Base-by-base conservation (phyloP, 768 basidiomycete species). In the Exidia glandulosa region DNA sequence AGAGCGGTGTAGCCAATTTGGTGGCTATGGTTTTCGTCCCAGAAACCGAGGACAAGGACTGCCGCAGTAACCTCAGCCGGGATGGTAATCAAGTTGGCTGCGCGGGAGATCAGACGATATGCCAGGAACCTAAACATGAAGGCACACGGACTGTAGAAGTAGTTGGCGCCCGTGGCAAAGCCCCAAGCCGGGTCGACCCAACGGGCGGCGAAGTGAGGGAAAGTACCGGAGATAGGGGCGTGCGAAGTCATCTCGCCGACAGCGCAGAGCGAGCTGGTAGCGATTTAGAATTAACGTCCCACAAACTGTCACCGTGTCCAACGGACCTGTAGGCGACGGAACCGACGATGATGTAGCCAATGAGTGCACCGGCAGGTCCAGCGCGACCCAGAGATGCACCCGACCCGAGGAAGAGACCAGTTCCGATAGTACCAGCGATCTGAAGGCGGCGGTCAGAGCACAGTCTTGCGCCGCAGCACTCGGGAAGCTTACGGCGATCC, bases 191-290 rank as follows among this genome's bases (percentile, higher is more conserved):
- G 79, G 65, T 83, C 81, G 23, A 83, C 81, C 79, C 79, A 82
- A 59, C 81, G 74, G 32, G 76, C 73, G 59, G 80, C 81, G 68
- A 79, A 88, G 70, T 87, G 85, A 23, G 86, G 85, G 68, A 88
- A 89, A 0, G 86, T 84, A 19, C 88, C 88, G 3, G 87, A 86
- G 55, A 89, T 82, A 2, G 88, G 88, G 1, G 86, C 87, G 71
- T 81, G 81, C 3, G 85, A 82, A n/a, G 87, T 86, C 87, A 90
- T 86, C 72, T 90, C 88, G 33, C 83, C 87, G 14, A 88, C 69
- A 2, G 83, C 80, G 65, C 85, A 85, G 14, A 88, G 71, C 3
- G 83, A 81, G 5, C 81, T 83, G n/a, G n/a, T n/a, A 57, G 55
- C 54, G 56, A n/a, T n/a, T n/a, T n/a, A n/a, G n/a, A n/a, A 19